These are phyloP conservation scores for Globisporangium spiculum DNA, from an alignment of 352 stramenopile species.

Conservation along the genomic window DNA sequence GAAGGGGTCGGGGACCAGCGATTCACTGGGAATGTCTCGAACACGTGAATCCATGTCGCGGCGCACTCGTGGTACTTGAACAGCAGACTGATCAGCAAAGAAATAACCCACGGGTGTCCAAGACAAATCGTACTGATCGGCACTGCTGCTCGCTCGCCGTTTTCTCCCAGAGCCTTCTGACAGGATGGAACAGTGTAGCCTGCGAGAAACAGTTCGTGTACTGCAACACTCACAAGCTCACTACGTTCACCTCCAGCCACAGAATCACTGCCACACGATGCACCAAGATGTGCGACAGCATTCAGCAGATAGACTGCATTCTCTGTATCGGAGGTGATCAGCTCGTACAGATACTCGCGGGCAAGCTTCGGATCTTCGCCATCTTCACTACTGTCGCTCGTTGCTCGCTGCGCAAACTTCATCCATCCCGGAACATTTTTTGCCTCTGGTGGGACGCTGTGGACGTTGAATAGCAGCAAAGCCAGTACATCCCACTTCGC, in stretches of 20 bases:
- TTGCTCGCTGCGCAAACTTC: conserved; percentile 51
- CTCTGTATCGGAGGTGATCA: conserved; percentile 61
- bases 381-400: conserved; percentile 21
- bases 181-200: conserved; percentile 50
- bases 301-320: conserved; percentile 70
- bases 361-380: conserved; percentile 30
- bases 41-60: conserved; percentile 78
- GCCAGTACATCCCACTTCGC: conserved; percentile 84
- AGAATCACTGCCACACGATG: conserved; percentile 34
- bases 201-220: conserved; percentile 69
- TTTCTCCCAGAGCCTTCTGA: conserved; percentile 40
- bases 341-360: conserved; percentile 50
- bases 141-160: conserved; percentile 45
- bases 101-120: conserved; percentile 57
- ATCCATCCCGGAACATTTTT: conserved; percentile 64
- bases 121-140: conserved; percentile 65
- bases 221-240: conserved; percentile 49
- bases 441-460: conserved; percentile 49
- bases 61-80: conserved; percentile 82
- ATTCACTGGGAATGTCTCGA: conserved; percentile 86
- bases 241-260: conserved; percentile 20
- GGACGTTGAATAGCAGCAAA: conserved; percentile 70
- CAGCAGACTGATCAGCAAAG: conserved; percentile 54
- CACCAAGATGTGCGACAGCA: conserved; percentile 47
- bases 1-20: conserved; percentile 63